Evolutionary conservation across 2,329 filamentous ascomycete species (phyloP), one percentile per base, ranked within the genome.

Genomic region (Aspergillus vadensis): DNA sequence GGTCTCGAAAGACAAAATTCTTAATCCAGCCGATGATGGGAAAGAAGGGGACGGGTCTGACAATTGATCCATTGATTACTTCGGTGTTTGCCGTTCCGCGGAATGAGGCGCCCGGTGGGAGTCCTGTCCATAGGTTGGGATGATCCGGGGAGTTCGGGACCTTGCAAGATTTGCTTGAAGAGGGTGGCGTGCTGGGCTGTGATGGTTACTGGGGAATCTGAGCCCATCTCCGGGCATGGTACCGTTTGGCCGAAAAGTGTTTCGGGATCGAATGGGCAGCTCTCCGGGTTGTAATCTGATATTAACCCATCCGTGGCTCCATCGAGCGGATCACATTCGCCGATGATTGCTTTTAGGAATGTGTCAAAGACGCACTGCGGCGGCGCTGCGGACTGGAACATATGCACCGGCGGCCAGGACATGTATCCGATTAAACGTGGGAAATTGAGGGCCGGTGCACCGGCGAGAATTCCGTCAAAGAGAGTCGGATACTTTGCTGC

Each of bases 381-480:
- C 0, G 62, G 59, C 12, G 30, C 55, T 53, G 52, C 43, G 2
- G 52, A 36, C 23, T 63, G 54, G 2, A 61, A 43, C 53, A 65
- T 64, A 10, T 62, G 58, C 5, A 66, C 19, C 5, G 57, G 55
- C 10, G 63, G 61, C 67, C 67, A 69, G 32, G 58, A 61, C 2
- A 55, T 54, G 4, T 58, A 52, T 0, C 60, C 27, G 6, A 50
- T 57, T 4, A 67, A 43, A 8, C 58, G 57, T 2, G 62, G 63
- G 17, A 49, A 49, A n/a, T 53, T 55, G 10, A 68, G 47, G 0
- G 57, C 63, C 1, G 70, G 68, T 2, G 69, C 60, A 10, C 44
- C 62, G 15, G 68, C 68, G 3, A 72, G 44, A 43, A 73, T 69
- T 3, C 71, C 71, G 44, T 72, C 67, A 27, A 66, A 73, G 10